Evolutionary conservation across 192 early-diverging fungal genomes (phyloP).

Genomic region (Entomortierella parvispora): DNA sequence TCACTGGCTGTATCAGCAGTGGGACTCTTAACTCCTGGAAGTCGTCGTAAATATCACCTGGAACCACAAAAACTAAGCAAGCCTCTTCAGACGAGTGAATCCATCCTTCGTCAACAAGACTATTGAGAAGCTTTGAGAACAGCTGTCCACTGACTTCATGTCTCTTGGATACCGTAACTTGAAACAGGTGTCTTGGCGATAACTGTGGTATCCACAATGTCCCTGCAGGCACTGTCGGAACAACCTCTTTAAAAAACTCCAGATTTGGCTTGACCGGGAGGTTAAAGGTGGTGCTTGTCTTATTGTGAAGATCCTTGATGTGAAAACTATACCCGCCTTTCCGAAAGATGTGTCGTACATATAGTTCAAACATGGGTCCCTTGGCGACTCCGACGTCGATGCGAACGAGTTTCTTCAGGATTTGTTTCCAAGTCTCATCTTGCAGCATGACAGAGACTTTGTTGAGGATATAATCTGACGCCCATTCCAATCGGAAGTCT

Average conservation of each 20-base stretch:
- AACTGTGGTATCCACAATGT: slow-evolving; percentile 20
- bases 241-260: background rate
- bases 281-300: background rate
- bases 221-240: background rate
- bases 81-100: slow-evolving; percentile 5
- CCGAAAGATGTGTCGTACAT: slow-evolving; percentile 20
- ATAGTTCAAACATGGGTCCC: slow-evolving; percentile 29
- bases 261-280: background rate
- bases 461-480: slow-evolving; percentile 22
- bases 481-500: slow-evolving; percentile 25
- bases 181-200: slow-evolving; percentile 4
- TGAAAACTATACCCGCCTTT: slow-evolving; percentile 20
- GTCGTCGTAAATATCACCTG: slow-evolving; percentile 15
- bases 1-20: background rate
- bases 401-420: slow-evolving; percentile 12
- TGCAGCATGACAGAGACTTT: slow-evolving; percentile 2
- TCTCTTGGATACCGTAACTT: slow-evolving; percentile 9
- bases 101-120: slow-evolving; percentile 6
- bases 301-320: slow-evolving; percentile 4
- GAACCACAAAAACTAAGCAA: slow-evolving; percentile 26
- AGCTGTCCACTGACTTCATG: slow-evolving; percentile 20
- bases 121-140: slow-evolving; percentile 16
- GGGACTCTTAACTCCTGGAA: slow-evolving; percentile 17
- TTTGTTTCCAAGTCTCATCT: slow-evolving; percentile 5
- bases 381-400: background rate